phyloP scores from a whole-genome alignment of 805 yeast genomes.

The Zygosaccharomyces bisporus region DNA sequence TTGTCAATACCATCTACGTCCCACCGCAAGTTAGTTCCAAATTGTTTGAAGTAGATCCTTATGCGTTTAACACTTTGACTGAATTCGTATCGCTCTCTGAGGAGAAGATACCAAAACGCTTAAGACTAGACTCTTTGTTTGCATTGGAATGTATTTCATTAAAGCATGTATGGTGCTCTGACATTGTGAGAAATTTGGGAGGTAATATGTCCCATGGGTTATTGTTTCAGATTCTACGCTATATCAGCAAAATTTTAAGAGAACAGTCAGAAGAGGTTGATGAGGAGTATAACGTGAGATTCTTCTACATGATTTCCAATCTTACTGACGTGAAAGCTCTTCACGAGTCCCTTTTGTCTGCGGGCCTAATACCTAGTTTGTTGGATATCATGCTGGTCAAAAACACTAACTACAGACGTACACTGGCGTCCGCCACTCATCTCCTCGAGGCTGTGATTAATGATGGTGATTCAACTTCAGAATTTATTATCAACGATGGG shows the following conservation, averaged over 20 bases:
- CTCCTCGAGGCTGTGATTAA: conserved; percentile 47
- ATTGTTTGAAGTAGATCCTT: conserved; percentile 69
- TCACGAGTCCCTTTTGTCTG: conserved; percentile 57
- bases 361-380: conserved; percentile 69
- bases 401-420: conserved; percentile 49
- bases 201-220: conserved; percentile 87
- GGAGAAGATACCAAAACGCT: conserved; percentile 46
- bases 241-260: conserved; percentile 50
- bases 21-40: conserved; percentile 60
- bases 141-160: conserved; percentile 67
- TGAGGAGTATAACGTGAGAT: conserved; percentile 45
- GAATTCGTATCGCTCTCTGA: conserved; percentile 68
- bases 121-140: conserved; percentile 58
- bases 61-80: conserved; percentile 61
- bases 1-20: conserved; percentile 52
- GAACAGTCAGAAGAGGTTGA: conserved; percentile 39
- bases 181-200: conserved; percentile 69
- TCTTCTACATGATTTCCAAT: conserved; percentile 61
- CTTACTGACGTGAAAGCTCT: conserved; percentile 55
- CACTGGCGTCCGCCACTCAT: conserved; percentile 61
- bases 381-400: conserved; percentile 55
- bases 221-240: conserved; percentile 65
- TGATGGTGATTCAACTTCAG: conserved; percentile 50
- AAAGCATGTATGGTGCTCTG: conserved; percentile 68
- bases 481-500: conserved; percentile 66